Base-by-base conservation (phyloP, 1,139 yeast genomes). In the Geotrichum cucujoidarum region DNA sequence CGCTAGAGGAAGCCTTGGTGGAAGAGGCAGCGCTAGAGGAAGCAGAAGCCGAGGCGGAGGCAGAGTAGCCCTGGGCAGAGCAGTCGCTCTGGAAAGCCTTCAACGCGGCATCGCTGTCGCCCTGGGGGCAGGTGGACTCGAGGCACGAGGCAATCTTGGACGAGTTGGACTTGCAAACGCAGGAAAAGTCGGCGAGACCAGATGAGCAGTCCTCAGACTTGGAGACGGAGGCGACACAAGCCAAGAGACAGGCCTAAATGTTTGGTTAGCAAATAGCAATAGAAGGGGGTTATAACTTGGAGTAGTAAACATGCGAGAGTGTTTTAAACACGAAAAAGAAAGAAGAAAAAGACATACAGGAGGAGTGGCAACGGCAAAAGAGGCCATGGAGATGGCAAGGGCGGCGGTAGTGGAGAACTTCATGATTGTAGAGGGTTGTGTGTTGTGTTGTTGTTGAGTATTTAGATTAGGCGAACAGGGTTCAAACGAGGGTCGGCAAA, bases 161-260 rank as follows among this genome's bases (percentile, higher is more conserved):
- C 53, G 73, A 68, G 57, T 81, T 77, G 48, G 69, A 69, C 39
- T 75, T 68, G 68, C 92, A 83, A 59, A 84, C 70, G 73, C 95
- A 86, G 46, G 67, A 59, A 55, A 84, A 71, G 63, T 81, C 80
- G 63, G 76, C 76, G 65, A 86, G 70, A 41, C 46, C 46, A 50
- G 80, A 72, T 67, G 90, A 82, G 42, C 71, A 60, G 45, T 79
- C 68, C 41, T 77, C 72, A n/a, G 65, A 58, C 64, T 75, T 77
- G 58, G 78, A 73, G 47, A 83, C 89, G 60, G 78, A 75, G 50
- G 86, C 76, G 53, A 85, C 92, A 76, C 95, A 88, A 40, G 95
- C 95, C 66, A 88, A 74, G 59, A 88, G 73, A 74, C 95, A 88
- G 41, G 95, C 95, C 48, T 45, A 24, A 29, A 16, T 35, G 5